These are phyloP conservation scores for Westerdykella aurantiaca DNA, from an alignment of 2,329 filamentous ascomycete genomes.

Conservation along the genomic window DNA sequence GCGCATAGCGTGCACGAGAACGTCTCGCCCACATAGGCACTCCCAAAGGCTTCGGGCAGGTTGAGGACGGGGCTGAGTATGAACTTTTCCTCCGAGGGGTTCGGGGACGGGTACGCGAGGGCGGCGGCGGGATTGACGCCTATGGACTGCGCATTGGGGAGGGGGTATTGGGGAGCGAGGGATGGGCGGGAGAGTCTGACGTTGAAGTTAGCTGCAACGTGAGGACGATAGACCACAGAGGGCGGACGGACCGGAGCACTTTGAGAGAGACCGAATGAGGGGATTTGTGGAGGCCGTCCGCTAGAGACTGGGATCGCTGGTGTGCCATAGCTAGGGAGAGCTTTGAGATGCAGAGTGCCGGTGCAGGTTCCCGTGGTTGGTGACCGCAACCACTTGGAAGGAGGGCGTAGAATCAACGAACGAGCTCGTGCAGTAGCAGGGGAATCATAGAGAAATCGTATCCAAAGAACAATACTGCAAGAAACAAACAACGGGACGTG, in stretches of 20 bases:
- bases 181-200: slow-evolving; percentile 74
- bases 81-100: slow-evolving; percentile 47
- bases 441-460: no score
- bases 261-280: slow-evolving; percentile 83
- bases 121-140: slow-evolving; percentile 54
- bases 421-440: no score
- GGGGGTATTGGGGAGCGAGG: slow-evolving; percentile 64
- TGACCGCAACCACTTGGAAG: no score
- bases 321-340: slow-evolving; percentile 28
- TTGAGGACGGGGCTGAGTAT: slow-evolving; percentile 62
- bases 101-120: slow-evolving; percentile 61
- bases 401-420: no score
- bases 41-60: slow-evolving; percentile 85
- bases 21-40: slow-evolving; percentile 89
- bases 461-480: no score
- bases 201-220: not conserved
- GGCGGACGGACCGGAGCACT: slow-evolving; percentile 65
- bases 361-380: no score
- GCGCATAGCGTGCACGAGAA: slow-evolving; percentile 93
- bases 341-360: no score
- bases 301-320: slow-evolving; percentile 35
- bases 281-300: slow-evolving; percentile 32
- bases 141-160: slow-evolving; percentile 49
- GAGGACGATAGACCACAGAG: not conserved
- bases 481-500: no score